Evolutionary conservation across 2,329 filamentous ascomycete species (phyloP).

Genomic region (Phialemonium atrogriseum): DNA sequence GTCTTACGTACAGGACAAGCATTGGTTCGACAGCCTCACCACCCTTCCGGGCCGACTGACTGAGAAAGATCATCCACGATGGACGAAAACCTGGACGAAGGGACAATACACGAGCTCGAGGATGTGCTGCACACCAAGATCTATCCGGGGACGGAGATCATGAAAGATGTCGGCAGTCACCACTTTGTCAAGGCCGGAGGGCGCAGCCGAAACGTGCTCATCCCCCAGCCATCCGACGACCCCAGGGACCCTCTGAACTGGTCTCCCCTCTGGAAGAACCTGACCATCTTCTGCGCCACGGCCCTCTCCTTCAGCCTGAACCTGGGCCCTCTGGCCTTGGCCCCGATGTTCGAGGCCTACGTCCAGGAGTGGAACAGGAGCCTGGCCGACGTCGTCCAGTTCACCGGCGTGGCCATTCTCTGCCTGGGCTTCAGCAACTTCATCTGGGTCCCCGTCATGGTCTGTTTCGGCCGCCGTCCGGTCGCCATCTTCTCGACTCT

Average conservation of each 20-base stretch:
- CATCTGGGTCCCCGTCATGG: conserved; percentile 42
- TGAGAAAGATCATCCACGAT: background rate
- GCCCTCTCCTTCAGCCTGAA: conserved; percentile 33
- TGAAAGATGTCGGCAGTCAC: conserved; percentile 47
- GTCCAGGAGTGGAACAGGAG: conserved; percentile 46
- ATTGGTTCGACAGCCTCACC: background rate
- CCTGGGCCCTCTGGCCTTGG: conserved; percentile 32
- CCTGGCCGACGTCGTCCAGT: conserved; percentile 41
- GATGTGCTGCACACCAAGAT: conserved; percentile 21
- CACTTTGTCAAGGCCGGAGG: conserved; percentile 52
- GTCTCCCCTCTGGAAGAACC: conserved; percentile 35
- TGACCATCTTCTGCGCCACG: conserved; percentile 21
- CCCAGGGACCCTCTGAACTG: conserved; percentile 42
- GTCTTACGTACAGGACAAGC: background rate
- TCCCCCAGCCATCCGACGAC: conserved; percentile 38
- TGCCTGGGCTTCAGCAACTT: conserved; percentile 42
- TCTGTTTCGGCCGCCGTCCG: conserved; percentile 37
- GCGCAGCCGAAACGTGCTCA: conserved; percentile 33
- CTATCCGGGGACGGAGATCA: conserved; percentile 28
- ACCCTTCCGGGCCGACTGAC: background rate
- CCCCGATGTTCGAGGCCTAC: conserved; percentile 50
- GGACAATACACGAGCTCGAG: conserved; percentile 11
- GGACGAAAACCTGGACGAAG: conserved; percentile 17
- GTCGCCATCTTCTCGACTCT: conserved; percentile 34
- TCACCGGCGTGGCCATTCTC: conserved; percentile 37